phyloP scores from a whole-genome alignment of 176 grass and related monocot species.

The Carex pumila region DNA sequence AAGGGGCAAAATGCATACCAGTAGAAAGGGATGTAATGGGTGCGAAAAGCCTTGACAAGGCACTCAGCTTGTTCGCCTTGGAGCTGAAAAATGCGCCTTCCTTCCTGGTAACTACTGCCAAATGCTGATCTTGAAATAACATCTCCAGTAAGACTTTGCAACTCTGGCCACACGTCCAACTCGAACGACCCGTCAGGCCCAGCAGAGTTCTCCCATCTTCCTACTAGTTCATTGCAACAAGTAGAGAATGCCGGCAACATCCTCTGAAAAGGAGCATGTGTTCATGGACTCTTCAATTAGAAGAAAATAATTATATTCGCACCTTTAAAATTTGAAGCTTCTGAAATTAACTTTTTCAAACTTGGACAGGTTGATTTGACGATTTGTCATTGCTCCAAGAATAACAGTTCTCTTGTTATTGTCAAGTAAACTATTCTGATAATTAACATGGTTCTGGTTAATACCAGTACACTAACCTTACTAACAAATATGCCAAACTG shows the following conservation, averaged over 20 bases:
- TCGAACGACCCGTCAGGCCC: conserved; percentile 6
- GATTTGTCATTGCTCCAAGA: not conserved
- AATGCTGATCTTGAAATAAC: conserved; percentile 40
- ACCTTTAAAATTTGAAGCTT: not conserved
- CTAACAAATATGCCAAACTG: not conserved
- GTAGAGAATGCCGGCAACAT: conserved; percentile 31
- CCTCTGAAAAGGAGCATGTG: conserved; percentile 3
- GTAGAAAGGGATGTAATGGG: conserved; percentile 26
- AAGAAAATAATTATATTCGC: not conserved
- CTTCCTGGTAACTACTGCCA: conserved; percentile 38
- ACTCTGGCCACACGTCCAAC: conserved; percentile 32
- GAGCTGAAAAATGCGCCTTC: conserved; percentile 31
- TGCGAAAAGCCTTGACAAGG: conserved; percentile 3
- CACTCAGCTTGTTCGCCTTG: conserved; percentile 25
- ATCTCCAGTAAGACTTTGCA: conserved; percentile 32
- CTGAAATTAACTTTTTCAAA: not conserved
- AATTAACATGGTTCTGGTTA: not conserved
- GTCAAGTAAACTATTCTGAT: not conserved
- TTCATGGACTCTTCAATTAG: not conserved
- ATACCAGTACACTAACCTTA: not conserved
- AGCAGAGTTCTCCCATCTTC: conserved; percentile 20
- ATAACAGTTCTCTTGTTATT: not conserved
- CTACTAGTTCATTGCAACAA: conserved; percentile 20
- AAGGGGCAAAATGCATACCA: conserved; percentile 1
- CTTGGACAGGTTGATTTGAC: not conserved